Base-by-base conservation (phyloP, 345 rosid species). In the Abelmoschus esculentus region DNA sequence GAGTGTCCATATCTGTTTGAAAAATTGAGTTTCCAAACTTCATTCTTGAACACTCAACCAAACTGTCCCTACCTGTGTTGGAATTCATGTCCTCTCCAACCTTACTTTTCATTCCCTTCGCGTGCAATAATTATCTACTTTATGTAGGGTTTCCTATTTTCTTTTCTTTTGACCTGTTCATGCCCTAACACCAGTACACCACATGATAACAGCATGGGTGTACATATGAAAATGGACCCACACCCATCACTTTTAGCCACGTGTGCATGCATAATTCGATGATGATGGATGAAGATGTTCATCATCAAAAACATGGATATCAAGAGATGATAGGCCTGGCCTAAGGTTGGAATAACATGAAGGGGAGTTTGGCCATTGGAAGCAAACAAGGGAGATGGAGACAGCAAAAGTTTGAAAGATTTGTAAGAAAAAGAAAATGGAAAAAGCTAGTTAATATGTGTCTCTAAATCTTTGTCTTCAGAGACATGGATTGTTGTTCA, bases 161-260 rank as follows among this genome's bases (percentile, higher is more conserved):
- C 4, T n/a, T 3, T 77, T 50, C 18, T 50, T 47, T 71, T 64
- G 76, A 70, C 63, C 63, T 75, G 8, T 71, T 65, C 12, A 6
- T 53, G 34, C 15, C 50, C 47, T 17, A 13, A 60, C 34, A 65
- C n/a, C n/a, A n/a, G n/a, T n/a, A n/a, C n/a, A n/a, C 76, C 83
- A 77, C 83, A 77, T 79, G 80, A 66, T 18, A 44, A 15, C 66
- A 55, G 75, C 12, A 81, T 78, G 85, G 80, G 72, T 81, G 67
- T 66, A 75, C 79, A 81, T 65, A 72, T 73, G 82, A 53, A 57
- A 19, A 50, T 57, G 77, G 82, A 55, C 81, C 84, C 76, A 46
- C 7, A 5, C 7, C 7, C 5, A 36, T 18, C 18, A 29, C 42
- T 59, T 58, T 22, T 36, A 63, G 36, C 65, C 73, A 70, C 67